phyloP scores from a whole-genome alignment of 225 moss, liverwort and hornwort genomes.

The Physcomitrellopsis africana region DNA sequence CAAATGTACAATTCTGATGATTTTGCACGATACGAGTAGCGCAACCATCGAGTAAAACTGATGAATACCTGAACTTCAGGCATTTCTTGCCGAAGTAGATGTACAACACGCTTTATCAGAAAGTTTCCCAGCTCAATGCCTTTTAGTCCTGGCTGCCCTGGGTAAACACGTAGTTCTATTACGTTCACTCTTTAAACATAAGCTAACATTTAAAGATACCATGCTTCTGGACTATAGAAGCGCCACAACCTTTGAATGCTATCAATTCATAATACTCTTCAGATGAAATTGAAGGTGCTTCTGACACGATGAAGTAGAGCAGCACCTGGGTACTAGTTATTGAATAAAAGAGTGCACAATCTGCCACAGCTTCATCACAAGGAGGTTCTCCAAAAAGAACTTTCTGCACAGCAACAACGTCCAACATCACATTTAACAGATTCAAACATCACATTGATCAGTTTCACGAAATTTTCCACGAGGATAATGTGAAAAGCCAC shows the following conservation, averaged over 20 bases:
- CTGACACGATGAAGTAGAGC: slow-evolving; percentile 7
- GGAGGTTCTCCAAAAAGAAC: slow-evolving; percentile 86
- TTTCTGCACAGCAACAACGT: slow-evolving; percentile 56
- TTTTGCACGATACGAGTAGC: neutral
- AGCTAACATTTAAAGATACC: slow-evolving; percentile 2
- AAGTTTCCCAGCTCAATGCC: slow-evolving; percentile 97
- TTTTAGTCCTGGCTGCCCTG: slow-evolving; percentile 85
- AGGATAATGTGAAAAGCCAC: neutral
- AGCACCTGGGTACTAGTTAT: slow-evolving; percentile 92
- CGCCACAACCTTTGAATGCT: neutral
- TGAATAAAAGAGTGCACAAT: slow-evolving; percentile 85
- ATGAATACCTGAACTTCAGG: slow-evolving; percentile 75
- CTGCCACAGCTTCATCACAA: slow-evolving; percentile 74
- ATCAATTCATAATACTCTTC: neutral
- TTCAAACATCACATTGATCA: slow-evolving; percentile 10
- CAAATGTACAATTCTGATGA: neutral
- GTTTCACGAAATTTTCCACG: neutral
- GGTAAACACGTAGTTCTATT: slow-evolving; percentile 31
- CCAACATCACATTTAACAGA: slow-evolving; percentile 20
- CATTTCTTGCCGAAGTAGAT: slow-evolving; percentile 78
- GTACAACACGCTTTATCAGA: slow-evolving; percentile 87
- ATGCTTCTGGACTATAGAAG: neutral
- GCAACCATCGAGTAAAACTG: neutral
- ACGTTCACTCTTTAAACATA: slow-evolving; percentile 27
- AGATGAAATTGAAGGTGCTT: neutral